Percentiles rank a stretch among this genome's conserved stretches.
Evolutionary conservation across 2,329 filamentous ascomycete species (phyloP).

Genomic region (Colletotrichum chlorophyti): DNA sequence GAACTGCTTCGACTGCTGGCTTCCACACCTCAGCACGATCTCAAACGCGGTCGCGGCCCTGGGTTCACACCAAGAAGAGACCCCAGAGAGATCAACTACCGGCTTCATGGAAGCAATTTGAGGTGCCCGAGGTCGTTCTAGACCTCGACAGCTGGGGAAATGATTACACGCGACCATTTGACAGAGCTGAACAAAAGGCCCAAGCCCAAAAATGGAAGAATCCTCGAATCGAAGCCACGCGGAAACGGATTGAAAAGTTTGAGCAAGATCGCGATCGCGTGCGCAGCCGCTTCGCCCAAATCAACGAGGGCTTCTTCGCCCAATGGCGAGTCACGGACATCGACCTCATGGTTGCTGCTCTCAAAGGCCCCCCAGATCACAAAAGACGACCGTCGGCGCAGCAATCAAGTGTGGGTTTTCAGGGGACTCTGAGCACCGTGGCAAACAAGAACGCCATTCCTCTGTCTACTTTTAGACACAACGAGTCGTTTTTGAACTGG

Average conservation of each 20-base stretch:
- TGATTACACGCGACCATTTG: constrained; percentile 48
- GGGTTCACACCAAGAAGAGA: constrained; percentile 21
- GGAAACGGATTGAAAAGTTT: constrained; percentile 38
- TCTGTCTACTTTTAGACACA: constrained; percentile 33
- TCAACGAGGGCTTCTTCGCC: constrained; percentile 8
- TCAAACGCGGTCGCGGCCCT: not conserved
- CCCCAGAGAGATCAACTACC: not conserved
- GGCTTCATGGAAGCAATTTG: constrained; percentile 24
- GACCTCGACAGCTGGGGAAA: constrained; percentile 59
- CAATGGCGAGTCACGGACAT: constrained; percentile 48
- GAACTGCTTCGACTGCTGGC: not conserved
- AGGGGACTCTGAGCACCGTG: not conserved
- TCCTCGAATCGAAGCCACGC: constrained; percentile 33
- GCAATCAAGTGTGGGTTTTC: not conserved
- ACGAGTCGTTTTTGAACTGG: constrained; percentile 44
- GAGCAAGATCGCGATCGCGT: constrained; percentile 32
- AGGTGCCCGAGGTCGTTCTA: constrained; percentile 51
- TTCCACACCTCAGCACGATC: constrained; percentile 9
- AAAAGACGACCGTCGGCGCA: not conserved
- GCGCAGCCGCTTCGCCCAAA: constrained; percentile 22
- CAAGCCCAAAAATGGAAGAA: constrained; percentile 42
- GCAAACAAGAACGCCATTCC: constrained; percentile 40
- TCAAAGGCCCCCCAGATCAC: constrained; percentile 31
- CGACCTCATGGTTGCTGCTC: constrained; percentile 50
- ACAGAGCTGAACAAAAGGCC: constrained; percentile 38